Conservation (phyloP, 2,329 filamentous ascomycete genomes). For the Alternaria sp. region DNA sequence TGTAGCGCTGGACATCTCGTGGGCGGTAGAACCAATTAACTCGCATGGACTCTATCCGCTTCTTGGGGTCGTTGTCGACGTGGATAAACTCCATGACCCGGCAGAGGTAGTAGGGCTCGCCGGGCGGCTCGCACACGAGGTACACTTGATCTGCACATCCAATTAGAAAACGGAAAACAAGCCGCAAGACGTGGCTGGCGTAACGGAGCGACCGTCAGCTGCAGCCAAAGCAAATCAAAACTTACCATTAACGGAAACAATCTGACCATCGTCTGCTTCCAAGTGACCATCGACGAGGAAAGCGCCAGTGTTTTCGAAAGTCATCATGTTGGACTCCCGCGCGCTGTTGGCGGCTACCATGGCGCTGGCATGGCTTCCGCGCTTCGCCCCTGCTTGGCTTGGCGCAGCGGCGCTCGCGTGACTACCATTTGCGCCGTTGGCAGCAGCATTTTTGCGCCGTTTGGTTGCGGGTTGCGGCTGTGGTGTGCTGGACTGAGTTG, state of each 20-base stretch:
- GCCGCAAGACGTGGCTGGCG: slow-evolving; percentile 41
- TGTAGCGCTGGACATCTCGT: slow-evolving; percentile 92
- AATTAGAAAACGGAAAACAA: slow-evolving; percentile 48
- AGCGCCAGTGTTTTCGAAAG: slow-evolving; percentile 76
- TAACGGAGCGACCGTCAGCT: slow-evolving; percentile 35
- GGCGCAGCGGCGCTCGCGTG: slow-evolving; percentile 49
- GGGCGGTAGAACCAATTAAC: slow-evolving; percentile 99
- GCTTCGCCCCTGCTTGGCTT: slow-evolving; percentile 49
- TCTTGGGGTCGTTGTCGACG: slow-evolving; percentile 70
- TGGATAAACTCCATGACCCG: slow-evolving; percentile 99
- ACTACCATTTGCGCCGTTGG: slow-evolving; percentile 45
- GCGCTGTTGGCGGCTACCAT: slow-evolving; percentile 50
- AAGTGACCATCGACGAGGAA: slow-evolving; percentile 78
- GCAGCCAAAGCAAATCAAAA: slow-evolving; percentile 32
- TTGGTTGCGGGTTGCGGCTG: slow-evolving; percentile 58
- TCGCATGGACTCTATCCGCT: slow-evolving; percentile 83
- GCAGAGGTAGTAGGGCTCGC: slow-evolving; percentile 96
- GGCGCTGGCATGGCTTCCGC: slow-evolving; percentile 42
- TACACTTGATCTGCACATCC: slow-evolving; percentile 78
- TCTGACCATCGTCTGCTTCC: slow-evolving; percentile 88
- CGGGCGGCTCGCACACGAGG: slow-evolving; percentile 94
- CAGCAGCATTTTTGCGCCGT: slow-evolving; percentile 81
- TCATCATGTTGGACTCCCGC: slow-evolving; percentile 85
- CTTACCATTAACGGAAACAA: slow-evolving; percentile 83
- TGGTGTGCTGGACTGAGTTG: slow-evolving; percentile 44